Percentiles rank a stretch among this genome's conserved stretches.
phyloP scores from a whole-genome alignment of 441 rosid species.

The Biscutella laevigata region DNA sequence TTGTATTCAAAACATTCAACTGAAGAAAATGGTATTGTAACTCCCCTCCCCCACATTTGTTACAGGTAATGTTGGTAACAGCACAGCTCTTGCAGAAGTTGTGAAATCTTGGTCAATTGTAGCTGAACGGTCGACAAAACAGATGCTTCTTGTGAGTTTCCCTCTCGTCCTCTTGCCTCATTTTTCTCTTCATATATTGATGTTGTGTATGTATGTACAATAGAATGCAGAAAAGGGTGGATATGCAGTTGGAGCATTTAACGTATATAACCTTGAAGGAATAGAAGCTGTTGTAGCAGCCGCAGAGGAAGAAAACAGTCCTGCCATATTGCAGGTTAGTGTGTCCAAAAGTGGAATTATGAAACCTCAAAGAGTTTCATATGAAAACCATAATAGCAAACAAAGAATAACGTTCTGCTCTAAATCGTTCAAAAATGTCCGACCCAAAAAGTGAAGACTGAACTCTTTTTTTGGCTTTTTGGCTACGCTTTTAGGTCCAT shows the following conservation, averaged over 20 bases:
- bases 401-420: not conserved
- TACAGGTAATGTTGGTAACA: constrained; percentile 85
- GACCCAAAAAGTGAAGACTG: not conserved
- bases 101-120: constrained; percentile 86
- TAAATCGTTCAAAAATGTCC: not conserved
- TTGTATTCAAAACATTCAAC: not conserved
- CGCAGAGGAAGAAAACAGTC: constrained; percentile 87
- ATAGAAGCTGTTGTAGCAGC: constrained; percentile 90
- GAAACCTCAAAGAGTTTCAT: constrained; percentile 5
- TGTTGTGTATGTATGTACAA: constrained; percentile 14
- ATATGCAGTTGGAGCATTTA: constrained; percentile 96
- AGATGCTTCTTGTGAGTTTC: constrained; percentile 66
- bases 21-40: not conserved
- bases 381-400: not conserved
- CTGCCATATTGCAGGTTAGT: constrained; percentile 87
- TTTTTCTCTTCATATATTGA: constrained; percentile 22
- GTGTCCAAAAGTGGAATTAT: not conserved
- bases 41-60: not conserved
- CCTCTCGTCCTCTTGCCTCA: constrained; percentile 3
- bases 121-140: constrained; percentile 51
- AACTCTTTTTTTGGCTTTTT: not conserved
- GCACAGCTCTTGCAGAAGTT: constrained; percentile 68
- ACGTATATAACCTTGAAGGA: constrained; percentile 92
- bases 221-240: constrained; percentile 82
- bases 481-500: constrained; percentile 56